Evolutionary conservation across 495 filamentous ascomycete genomes (phyloP).

Genomic region (Hyaloscypha hepaticicola): DNA sequence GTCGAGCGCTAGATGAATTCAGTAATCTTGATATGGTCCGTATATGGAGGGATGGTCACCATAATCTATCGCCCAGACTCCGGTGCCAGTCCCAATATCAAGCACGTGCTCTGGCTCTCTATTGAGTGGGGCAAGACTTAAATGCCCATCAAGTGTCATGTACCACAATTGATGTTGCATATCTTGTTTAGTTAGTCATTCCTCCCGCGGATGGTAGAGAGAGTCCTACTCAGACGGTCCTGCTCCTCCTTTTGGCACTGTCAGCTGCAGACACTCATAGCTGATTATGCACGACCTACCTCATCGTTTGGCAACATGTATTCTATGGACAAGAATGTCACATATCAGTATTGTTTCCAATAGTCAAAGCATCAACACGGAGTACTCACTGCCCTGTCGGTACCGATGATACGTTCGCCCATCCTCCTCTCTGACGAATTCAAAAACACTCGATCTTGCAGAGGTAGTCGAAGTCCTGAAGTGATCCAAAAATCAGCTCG

Average conservation of each 20-base stretch:
- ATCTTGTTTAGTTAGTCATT: background rate
- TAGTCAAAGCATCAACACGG: too few relatives aligned
- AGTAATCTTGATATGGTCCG: background rate
- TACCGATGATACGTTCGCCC: too few relatives aligned
- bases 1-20: constrained; percentile 25
- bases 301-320: background rate
- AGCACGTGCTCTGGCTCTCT: background rate
- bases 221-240: background rate
- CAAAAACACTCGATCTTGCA: too few relatives aligned
- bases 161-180: background rate
- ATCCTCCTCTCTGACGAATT: too few relatives aligned
- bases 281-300: background rate
- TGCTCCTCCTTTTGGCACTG: background rate
- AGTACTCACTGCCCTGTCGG: too few relatives aligned
- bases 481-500: too few relatives aligned
- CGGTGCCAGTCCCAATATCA: background rate
- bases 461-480: too few relatives aligned
- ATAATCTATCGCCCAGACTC: background rate
- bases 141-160: background rate
- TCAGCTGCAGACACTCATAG: background rate
- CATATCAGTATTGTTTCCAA: too few relatives aligned
- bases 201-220: background rate
- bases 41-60: background rate
- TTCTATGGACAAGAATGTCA: too few relatives aligned
- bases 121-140: background rate